These are phyloP conservation scores for Phytophthora pluvialis DNA, from an alignment of 352 stramenopile species.

Conservation along the genomic window DNA sequence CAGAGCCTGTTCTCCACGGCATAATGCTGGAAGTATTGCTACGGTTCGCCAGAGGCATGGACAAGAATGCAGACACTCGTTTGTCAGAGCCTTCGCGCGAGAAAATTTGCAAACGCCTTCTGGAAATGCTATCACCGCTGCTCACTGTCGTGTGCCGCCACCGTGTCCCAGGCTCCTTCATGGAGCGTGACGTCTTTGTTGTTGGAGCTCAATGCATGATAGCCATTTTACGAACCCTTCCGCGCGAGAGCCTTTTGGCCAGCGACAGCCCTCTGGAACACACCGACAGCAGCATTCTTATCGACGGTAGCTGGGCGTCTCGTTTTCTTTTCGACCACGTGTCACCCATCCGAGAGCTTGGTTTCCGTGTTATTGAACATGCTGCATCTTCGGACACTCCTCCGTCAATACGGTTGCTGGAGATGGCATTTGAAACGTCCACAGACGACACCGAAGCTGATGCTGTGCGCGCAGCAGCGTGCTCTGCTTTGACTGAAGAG, in stretches of 20 bases:
- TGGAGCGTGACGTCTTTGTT: slow-evolving; percentile 49
- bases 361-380: slow-evolving; percentile 42
- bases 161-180: slow-evolving; percentile 59
- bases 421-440: slow-evolving; percentile 59
- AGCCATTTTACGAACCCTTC: slow-evolving; percentile 34
- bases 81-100: slow-evolving; percentile 33
- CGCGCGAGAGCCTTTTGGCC: slow-evolving; percentile 26
- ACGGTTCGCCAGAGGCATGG: slow-evolving; percentile 34
- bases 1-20: slow-evolving; percentile 48
- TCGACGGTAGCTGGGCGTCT: slow-evolving; percentile 59
- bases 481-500: slow-evolving; percentile 34
- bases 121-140: slow-evolving; percentile 50
- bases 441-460: slow-evolving; percentile 60
- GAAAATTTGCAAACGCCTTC: slow-evolving; percentile 48
- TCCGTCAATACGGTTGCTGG: slow-evolving; percentile 35
- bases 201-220: slow-evolving; percentile 49
- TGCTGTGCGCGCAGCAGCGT: slow-evolving; percentile 55
- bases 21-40: slow-evolving; percentile 53
- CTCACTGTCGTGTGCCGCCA: slow-evolving; percentile 57
- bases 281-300: slow-evolving; percentile 41
- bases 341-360: slow-evolving; percentile 54
- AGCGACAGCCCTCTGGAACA: slow-evolving; percentile 34
- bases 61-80: slow-evolving; percentile 4
- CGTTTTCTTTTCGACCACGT: slow-evolving; percentile 66
- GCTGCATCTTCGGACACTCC: slow-evolving; percentile 2